Conservation (phyloP, 352 stramenopile species). For the Globisporangium apiculatum region DNA sequence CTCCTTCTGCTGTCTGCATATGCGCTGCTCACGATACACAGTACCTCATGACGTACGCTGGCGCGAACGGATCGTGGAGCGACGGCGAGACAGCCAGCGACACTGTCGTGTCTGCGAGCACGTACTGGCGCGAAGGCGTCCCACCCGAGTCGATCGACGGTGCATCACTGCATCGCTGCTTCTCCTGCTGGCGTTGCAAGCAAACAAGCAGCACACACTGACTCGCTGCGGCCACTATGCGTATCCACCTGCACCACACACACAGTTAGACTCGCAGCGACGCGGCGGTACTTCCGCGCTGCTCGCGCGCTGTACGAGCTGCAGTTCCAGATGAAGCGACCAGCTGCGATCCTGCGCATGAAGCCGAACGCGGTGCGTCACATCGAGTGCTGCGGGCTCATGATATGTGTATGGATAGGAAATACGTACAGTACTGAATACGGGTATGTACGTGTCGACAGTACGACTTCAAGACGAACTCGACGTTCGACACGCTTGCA, state of each 20-base stretch:
- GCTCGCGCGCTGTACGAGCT: slow-evolving; percentile 63
- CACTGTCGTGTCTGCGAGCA: slow-evolving; percentile 2
- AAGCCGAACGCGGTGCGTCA: slow-evolving; percentile 45
- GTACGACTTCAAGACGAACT: slow-evolving; percentile 61
- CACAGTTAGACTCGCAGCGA: slow-evolving; percentile 50
- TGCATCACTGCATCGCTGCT: background rate
- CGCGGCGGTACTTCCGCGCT: slow-evolving; percentile 50
- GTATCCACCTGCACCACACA: background rate
- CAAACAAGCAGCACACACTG: background rate
- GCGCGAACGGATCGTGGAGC: background rate
- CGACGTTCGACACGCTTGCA: slow-evolving; percentile 61
- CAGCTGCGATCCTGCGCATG: slow-evolving; percentile 65
- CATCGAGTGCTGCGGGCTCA: background rate
- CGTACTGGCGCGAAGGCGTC: slow-evolving; percentile 10
- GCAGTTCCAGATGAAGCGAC: slow-evolving; percentile 68
- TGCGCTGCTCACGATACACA: background rate
- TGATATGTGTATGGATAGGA: too few species aligned
- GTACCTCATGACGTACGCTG: slow-evolving; percentile 3
- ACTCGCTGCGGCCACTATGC: background rate
- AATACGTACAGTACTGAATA: too few species aligned
- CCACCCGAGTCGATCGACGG: slow-evolving; percentile 11
- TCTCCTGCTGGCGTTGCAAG: too few species aligned
- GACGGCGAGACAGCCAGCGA: background rate
- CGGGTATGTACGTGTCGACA: slow-evolving; percentile 10
- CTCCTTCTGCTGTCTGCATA: background rate